A percentile compares a stretch with the other conserved stretches of the same genome.
Evolutionary conservation across 805 yeast genomes (phyloP).

Genomic region (Candida sphagnicola): DNA sequence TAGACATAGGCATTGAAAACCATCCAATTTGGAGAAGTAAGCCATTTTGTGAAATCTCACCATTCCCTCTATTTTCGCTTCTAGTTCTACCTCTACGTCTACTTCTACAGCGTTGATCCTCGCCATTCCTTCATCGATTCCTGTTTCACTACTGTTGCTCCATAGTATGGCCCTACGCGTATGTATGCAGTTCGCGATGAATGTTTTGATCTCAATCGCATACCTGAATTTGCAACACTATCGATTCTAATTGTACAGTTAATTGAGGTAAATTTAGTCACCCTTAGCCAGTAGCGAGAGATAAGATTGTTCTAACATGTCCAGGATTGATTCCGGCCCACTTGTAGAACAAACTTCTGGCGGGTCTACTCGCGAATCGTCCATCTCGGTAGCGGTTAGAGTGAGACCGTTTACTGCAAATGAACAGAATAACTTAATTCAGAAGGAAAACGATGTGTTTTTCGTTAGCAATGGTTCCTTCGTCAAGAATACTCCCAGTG

Average conservation of each 20-base stretch:
- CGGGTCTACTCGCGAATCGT: slow-evolving; percentile 38
- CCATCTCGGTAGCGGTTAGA: slow-evolving; percentile 73
- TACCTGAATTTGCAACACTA: too few species aligned
- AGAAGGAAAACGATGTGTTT: slow-evolving; percentile 31
- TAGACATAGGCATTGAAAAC: too few species aligned
- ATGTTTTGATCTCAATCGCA: neutral
- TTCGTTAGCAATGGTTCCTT: slow-evolving; percentile 58
- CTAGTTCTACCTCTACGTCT: too few species aligned
- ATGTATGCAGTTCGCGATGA: neutral
- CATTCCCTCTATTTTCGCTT: too few species aligned
- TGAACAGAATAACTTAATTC: slow-evolving; percentile 50
- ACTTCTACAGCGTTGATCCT: too few species aligned
- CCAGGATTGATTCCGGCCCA: neutral
- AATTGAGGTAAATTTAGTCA: too few species aligned
- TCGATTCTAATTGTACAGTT: too few species aligned
- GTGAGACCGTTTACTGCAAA: slow-evolving; percentile 74
- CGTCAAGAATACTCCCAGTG: slow-evolving; percentile 8
- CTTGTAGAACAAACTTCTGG: neutral
- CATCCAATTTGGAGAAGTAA: too few species aligned
- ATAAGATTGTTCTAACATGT: neutral
- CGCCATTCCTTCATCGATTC: too few species aligned
- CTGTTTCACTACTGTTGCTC: neutral
- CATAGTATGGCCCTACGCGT: neutral
- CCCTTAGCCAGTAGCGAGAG: too few species aligned
- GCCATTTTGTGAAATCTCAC: too few species aligned